These are phyloP conservation scores for Podaxis mareebaensis DNA, from an alignment of 768 basidiomycete genomes.

Conservation along the genomic window DNA sequence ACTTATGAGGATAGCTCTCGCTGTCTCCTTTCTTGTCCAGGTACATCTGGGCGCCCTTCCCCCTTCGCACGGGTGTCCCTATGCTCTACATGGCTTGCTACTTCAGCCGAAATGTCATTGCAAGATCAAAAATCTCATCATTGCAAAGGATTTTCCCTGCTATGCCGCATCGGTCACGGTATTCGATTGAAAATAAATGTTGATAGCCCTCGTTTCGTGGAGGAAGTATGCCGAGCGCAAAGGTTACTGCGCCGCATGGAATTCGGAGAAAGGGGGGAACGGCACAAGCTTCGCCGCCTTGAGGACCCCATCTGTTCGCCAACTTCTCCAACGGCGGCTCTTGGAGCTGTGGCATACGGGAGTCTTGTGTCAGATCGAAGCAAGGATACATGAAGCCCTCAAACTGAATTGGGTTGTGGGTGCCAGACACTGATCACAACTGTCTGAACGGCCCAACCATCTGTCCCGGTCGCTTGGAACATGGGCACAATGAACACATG, in stretches of 20 bases:
- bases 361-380: conserved; percentile 2
- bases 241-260: background rate
- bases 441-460: background rate
- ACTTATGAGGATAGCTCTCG: conserved; percentile 3
- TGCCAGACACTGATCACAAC: background rate
- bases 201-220: background rate
- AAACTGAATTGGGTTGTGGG: background rate
- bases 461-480: conserved; percentile 8
- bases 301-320: background rate
- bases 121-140: background rate
- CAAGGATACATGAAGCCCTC: background rate
- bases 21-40: background rate
- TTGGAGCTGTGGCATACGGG: background rate
- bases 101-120: background rate
- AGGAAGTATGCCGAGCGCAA: background rate
- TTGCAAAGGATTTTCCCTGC: background rate
- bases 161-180: background rate
- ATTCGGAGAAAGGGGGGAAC: background rate
- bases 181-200: background rate
- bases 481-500: conserved; percentile 1
- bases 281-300: background rate
- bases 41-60: background rate
- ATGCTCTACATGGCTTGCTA: background rate
- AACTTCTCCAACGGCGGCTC: background rate
- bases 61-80: background rate